A percentile compares a stretch with the other conserved stretches of the same genome.
phyloP scores from a whole-genome alignment of 768 basidiomycete species.

The Gymnopilus junonius region DNA sequence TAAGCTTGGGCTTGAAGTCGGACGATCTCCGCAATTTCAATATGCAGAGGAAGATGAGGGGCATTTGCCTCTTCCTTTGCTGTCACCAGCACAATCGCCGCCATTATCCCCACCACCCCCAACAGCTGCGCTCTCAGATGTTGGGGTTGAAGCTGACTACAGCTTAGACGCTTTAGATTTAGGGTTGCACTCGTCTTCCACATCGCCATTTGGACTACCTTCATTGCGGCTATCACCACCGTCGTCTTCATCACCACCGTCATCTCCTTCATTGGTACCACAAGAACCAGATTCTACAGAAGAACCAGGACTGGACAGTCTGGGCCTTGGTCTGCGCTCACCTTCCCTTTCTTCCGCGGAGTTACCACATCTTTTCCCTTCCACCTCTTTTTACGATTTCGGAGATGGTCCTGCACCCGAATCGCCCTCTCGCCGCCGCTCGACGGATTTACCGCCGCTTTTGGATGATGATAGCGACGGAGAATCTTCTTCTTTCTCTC shows the following conservation, averaged over 20 bases:
- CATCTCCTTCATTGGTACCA: not conserved
- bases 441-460: slow-evolving; percentile 18
- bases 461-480: slow-evolving; percentile 7
- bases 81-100: not conserved
- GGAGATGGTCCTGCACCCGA: slow-evolving; percentile 5
- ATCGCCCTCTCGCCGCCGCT: slow-evolving; percentile 24
- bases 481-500: not conserved
- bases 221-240: not conserved
- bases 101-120: not conserved
- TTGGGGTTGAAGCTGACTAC: too few species aligned
- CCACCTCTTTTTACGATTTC: slow-evolving; percentile 1
- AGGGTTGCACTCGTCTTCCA: too few species aligned
- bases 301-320: not conserved
- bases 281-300: not conserved
- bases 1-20: too few species aligned
- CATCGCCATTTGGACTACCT: not conserved
- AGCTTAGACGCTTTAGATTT: too few species aligned
- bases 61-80: not conserved
- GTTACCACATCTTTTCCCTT: not conserved
- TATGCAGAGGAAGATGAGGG: too few species aligned
- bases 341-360: not conserved
- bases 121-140: too few species aligned
- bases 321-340: not conserved
- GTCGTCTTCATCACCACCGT: not conserved
- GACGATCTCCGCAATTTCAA: too few species aligned